Conservation (phyloP, 1,139 yeast species). For the Scheffersomyces illinoinensis region DNA sequence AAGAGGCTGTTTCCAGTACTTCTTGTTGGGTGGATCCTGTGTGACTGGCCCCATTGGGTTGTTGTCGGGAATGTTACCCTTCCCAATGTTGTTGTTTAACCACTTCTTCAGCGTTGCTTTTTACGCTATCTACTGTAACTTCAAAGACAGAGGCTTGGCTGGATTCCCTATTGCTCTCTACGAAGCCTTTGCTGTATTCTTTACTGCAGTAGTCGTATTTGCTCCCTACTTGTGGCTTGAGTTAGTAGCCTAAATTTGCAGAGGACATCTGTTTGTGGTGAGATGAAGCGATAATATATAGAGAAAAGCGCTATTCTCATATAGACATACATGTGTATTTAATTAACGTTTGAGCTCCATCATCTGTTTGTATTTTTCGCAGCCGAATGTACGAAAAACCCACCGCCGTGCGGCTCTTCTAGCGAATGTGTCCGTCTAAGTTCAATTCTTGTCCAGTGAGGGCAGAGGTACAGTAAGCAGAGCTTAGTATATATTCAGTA, state of each 20-base stretch:
- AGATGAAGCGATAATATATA: background rate
- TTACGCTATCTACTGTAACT: constrained; percentile 73
- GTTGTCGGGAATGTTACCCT: constrained; percentile 78
- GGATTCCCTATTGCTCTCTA: constrained; percentile 74
- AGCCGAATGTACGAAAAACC: background rate
- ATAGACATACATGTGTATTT: background rate
- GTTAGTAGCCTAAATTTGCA: constrained; percentile 19
- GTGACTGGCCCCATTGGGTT: constrained; percentile 79
- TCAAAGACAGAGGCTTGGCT: constrained; percentile 59
- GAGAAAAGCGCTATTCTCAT: background rate
- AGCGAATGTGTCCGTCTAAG: background rate
- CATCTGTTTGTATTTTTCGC: background rate
- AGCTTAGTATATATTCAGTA: background rate
- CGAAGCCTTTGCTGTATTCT: constrained; percentile 68
- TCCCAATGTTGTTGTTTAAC: constrained; percentile 70
- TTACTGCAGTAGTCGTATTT: constrained; percentile 77
- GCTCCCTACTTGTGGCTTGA: constrained; percentile 70
- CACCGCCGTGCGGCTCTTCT: background rate
- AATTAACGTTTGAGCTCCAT: background rate
- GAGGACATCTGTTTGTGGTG: background rate
- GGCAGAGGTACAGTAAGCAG: background rate
- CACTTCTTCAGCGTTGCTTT: constrained; percentile 92
- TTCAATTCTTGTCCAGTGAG: background rate
- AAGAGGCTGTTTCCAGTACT: constrained; percentile 85
- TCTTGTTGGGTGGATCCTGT: constrained; percentile 80